phyloP scores from a whole-genome alignment of 768 basidiomycete species.

The Tubosaeta sp. region DNA sequence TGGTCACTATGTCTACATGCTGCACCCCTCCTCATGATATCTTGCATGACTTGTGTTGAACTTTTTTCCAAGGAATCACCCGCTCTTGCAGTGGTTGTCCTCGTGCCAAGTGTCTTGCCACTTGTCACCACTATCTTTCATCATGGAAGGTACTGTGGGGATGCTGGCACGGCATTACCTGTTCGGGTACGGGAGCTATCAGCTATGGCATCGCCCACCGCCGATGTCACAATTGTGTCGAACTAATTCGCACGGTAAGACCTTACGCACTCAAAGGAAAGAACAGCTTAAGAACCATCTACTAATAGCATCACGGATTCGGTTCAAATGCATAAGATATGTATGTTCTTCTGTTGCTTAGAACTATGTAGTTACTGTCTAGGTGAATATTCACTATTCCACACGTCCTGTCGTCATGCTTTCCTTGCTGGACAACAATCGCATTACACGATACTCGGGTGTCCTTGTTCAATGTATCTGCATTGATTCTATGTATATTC shows the following conservation, averaged over 20 bases:
- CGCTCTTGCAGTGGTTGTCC: background rate
- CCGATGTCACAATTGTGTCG: background rate
- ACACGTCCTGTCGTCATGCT: too few relatives aligned
- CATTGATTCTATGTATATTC: too few relatives aligned
- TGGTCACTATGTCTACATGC: constrained; percentile 11
- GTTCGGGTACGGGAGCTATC: background rate
- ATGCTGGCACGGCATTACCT: background rate
- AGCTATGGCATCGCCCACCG: background rate
- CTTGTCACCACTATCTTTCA: background rate
- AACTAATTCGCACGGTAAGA: background rate
- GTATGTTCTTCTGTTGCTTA: too few relatives aligned
- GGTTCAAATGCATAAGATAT: too few relatives aligned
- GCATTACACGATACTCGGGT: too few relatives aligned
- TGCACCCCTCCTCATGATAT: constrained; percentile 17
- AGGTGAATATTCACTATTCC: too few relatives aligned
- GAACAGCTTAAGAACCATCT: too few relatives aligned
- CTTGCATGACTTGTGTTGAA: constrained; percentile 6
- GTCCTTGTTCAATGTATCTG: too few relatives aligned
- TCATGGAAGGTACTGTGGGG: background rate
- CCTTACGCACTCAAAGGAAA: background rate
- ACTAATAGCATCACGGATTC: too few relatives aligned
- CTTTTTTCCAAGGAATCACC: background rate
- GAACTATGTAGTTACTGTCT: too few relatives aligned
- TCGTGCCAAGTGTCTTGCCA: background rate
- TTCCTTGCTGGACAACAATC: too few relatives aligned